Base-by-base conservation (phyloP, 768 basidiomycete genomes). In the Hysterangium stoloniferum region DNA sequence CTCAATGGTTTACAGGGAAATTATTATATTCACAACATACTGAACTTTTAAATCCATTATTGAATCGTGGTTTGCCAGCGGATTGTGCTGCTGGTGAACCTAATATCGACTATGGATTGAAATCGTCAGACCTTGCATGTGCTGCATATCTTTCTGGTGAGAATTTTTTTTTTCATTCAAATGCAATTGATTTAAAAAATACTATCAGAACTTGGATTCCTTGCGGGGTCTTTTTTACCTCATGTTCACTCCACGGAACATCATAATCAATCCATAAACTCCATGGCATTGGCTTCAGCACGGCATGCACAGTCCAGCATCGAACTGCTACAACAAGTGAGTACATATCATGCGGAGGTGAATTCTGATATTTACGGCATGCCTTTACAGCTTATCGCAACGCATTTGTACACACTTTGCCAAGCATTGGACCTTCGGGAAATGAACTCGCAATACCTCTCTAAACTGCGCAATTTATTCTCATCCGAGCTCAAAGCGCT, bases 261-360 rank as follows among this genome's bases (percentile, higher is more conserved):
- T 54, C 55, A 57, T 28, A 64, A 64, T 54, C 63, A 64, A 51
- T 57, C 62, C 17, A 56, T 64, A 52, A 64, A 62, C 28, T 44
- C 55, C 6, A 41, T 41, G 38, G 38, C 38, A 17, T 41, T 41
- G 38, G 38, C 38, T 13, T 41, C 38, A 13, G 38, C 38, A 11
- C 38, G 38, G 1, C 19, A 41, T 20, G 38, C 38, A 20, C 38
- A 24, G 25, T 19, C 19, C 8, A 41, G 38, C 19, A 20, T 41
- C 2, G 38, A 41, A 20, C 38, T 41, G 19, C 38, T 41, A 19
- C 38, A 41, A 41, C 38, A 41, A 8, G 38, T 41, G 19, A 13
- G 19, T 24, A 12, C 2, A 20, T 24, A 15, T 24, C 38, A 19
- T 11, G 25, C 11, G 11, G 38, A 2, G 12, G 8, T 41, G 2